These are phyloP conservation scores for Colletotrichum eleusines DNA, from an alignment of 2,329 filamentous ascomycete genomes.

Conservation along the genomic window DNA sequence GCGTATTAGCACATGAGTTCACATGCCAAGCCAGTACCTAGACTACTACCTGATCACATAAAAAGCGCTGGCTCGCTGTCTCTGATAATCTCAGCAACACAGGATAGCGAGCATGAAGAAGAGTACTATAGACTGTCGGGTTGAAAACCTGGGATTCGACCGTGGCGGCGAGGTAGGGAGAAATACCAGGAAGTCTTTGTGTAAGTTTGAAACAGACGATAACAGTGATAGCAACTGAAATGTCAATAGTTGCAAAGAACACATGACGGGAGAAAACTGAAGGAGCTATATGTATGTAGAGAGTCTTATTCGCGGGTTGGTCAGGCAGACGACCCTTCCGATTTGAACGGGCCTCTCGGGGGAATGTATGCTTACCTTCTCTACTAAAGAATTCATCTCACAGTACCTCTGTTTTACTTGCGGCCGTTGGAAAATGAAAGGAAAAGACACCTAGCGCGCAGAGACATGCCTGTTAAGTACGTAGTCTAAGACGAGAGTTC, in stretches of 20 bases:
- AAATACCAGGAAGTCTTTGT: no score
- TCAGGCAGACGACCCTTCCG: neutral
- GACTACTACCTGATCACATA: no score
- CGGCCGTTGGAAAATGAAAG: no score
- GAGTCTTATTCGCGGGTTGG: neutral
- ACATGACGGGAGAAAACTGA: neutral
- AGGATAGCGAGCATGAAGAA: no score
- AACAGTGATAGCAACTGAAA: no score
- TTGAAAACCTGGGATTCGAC: no score
- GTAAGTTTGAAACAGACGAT: no score
- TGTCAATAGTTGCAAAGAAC: neutral
- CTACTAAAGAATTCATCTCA: neutral
- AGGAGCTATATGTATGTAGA: neutral
- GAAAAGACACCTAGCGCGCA: neutral
- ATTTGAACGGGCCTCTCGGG: neutral
- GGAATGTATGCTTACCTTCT: neutral
- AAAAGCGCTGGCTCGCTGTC: no score
- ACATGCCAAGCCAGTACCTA: neutral
- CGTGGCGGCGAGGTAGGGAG: no score
- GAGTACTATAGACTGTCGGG: no score
- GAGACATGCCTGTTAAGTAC: neutral
- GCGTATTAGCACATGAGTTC: conserved; percentile 1
- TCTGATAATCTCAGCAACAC: no score
- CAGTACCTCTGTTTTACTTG: neutral
- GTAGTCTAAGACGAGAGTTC: neutral